Base-by-base conservation (phyloP, 2,329 filamentous ascomycete genomes). In the Cercospora sp. region DNA sequence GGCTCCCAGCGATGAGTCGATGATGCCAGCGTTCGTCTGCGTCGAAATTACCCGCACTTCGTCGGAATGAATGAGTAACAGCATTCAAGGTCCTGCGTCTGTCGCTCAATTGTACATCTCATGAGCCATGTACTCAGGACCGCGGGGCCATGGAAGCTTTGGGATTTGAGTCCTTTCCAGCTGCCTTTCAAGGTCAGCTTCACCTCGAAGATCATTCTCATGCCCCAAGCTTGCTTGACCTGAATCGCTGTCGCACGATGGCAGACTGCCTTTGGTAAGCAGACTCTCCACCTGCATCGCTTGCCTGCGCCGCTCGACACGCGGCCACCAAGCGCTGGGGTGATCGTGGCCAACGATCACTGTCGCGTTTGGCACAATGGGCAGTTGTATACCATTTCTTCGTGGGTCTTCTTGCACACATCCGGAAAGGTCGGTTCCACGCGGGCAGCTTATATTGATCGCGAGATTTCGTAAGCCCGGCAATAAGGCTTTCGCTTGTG, bases 271-370 rank as follows among this genome's bases (percentile, higher is more conserved):
- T 60, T 60, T 60, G 5, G 58, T 13, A 10, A 60, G 33, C 10
- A 60, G 33, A 20, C 9, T 60, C 33, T 60, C 58, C 20, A 60
- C 31, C 33, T 31, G 30, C 9, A 26, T 12, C 5, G 58, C 58
- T 45, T 60, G 58, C 16, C 58, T 36, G n/a, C 58, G 58, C 9
- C 58, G 30, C 18, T 60, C 58, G 20, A 60, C 13, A 26, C 58
- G 58, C 13, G 58, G 33, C 30, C 58, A 42, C 58, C 58, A 60
- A 26, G 30, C 33, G 33, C 58, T 28, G 7, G 58, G 58, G 45
- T 60, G n/a, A 26, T 60, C 58, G 23, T 60, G n/a, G 13, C 58
- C 58, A 42, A 60, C 58, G 10, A 60, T 45, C 8, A 60, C 58
- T 23, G 12, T 60, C 5, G 58, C 33, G 9, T 23, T 40, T 13